Evolutionary conservation across 2,329 filamentous ascomycete species (phyloP), one percentile per base, ranked within the genome.

Genomic region (Colletotrichum lindemuthianum): DNA sequence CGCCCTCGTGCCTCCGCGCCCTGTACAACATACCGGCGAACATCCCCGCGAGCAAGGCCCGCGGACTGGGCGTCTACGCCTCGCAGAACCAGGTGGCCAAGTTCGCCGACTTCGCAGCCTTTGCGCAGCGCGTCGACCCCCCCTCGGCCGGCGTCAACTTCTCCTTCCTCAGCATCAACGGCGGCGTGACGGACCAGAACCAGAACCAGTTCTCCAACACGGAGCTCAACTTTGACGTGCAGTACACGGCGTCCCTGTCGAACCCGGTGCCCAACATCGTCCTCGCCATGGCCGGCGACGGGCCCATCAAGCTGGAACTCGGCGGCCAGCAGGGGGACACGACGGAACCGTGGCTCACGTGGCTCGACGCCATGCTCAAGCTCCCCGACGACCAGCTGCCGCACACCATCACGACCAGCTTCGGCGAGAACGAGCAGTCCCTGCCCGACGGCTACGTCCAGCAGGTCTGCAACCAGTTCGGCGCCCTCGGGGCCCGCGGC

Each of bases 341-440:
- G 9, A 89, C 91, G 69, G 90, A 92, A 76, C 88, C 89, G 0
- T 92, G 88, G 72, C 79, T 92, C 3, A 84, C 84, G 13, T 88
- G 89, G 73, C 81, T 89, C 6, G 81, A 84, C 60, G 85, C 88
- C 72, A 79, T 92, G 9, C 77, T 90, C 3, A 73, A 77, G 16
- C 80, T 89, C 16, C 74, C 80, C 1, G 82, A 86, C 64, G 73
- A 79, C 3, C 73, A 85, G 15, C 78, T 92, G 0, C 90, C 90
- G 0, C 82, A 85, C 4, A 85, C 91, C 15, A 81, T 92, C 45
- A 85, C 83, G 44, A 90, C 88, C n/a, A 92, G 89, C 0, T 92
- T 92, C 71, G 89, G 88, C 33, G 88, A 91, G 69, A 82, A 88
- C 50, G 90, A 92, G 71, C 88, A 89, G 72, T 84, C 82, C 4